Percentiles rank a stretch among this genome's conserved stretches.
Evolutionary conservation across 306 rosid genomes (phyloP).

Genomic region (Cucurbita pepo): DNA sequence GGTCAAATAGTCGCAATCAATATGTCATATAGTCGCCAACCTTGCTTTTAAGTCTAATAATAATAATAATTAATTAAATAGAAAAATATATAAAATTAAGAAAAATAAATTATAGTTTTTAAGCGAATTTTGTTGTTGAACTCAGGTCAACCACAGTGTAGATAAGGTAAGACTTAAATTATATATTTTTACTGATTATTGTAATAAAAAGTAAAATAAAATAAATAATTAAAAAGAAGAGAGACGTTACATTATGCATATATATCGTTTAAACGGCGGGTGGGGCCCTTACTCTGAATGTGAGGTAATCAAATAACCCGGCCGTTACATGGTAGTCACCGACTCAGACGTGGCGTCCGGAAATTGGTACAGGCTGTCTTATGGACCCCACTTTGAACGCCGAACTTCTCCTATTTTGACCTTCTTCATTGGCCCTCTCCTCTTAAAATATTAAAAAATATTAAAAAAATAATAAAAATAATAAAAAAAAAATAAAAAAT

Average conservation of each 20-base stretch:
- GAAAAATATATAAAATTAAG: too few species aligned
- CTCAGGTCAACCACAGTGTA: too few species aligned
- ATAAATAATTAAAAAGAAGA: not conserved
- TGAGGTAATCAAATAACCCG: constrained; percentile 22
- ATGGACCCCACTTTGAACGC: constrained; percentile 21
- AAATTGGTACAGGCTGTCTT: not conserved
- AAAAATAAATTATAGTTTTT: too few species aligned
- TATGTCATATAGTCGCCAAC: too few species aligned
- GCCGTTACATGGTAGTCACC: constrained; percentile 28
- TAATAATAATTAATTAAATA: too few species aligned
- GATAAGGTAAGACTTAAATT: too few species aligned
- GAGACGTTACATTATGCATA: constrained; percentile 15
- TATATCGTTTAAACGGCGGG: constrained; percentile 22
- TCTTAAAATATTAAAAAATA: not conserved
- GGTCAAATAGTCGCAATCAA: too few species aligned
- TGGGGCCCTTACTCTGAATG: constrained; percentile 9
- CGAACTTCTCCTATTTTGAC: constrained; percentile 23
- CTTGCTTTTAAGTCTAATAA: too few species aligned
- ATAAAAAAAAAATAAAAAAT: not conserved
- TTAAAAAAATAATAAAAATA: not conserved
- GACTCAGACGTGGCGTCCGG: constrained; percentile 23
- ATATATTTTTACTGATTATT: too few species aligned
- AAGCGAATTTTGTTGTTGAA: too few species aligned
- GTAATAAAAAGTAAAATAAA: not conserved
- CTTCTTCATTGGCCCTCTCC: not conserved